phyloP scores from a whole-genome alignment of 2,329 filamentous ascomycete genomes.

The Aaosphaeria arxii region DNA sequence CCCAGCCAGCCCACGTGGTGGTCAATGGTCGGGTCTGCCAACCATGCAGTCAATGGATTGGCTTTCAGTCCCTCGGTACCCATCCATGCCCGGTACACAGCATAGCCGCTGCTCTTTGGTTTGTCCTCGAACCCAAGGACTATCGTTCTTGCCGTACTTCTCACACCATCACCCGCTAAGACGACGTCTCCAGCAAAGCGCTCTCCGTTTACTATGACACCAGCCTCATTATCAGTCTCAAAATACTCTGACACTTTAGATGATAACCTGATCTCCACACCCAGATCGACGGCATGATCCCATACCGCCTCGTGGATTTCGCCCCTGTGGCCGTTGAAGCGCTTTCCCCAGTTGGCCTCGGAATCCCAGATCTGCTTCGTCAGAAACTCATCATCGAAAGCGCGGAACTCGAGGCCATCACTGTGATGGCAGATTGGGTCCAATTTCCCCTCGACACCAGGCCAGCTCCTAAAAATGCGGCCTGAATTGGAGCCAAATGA shows the following conservation, averaged over 20 bases:
- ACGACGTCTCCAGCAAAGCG: conserved; percentile 46
- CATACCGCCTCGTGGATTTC: conserved; percentile 59
- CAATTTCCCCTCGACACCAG: conserved; percentile 45
- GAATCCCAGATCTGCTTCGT: conserved; percentile 49
- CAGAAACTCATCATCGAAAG: conserved; percentile 58
- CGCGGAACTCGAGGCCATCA: conserved; percentile 58
- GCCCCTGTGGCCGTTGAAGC: conserved; percentile 59
- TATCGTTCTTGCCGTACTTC: conserved; percentile 47
- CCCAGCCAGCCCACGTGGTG: conserved; percentile 25
- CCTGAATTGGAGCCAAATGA: conserved; percentile 60
- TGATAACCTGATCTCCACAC: conserved; percentile 54
- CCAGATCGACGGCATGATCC: conserved; percentile 52
- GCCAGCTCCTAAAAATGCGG: conserved; percentile 53
- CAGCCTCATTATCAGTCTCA: conserved; percentile 50
- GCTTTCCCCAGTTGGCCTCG: conserved; percentile 40
- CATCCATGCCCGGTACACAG: conserved; percentile 48
- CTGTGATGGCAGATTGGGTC: conserved; percentile 49
- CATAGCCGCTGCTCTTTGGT: conserved; percentile 51
- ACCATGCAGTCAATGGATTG: conserved; percentile 27
- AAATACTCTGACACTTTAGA: conserved; percentile 52
- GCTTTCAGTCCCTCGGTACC: conserved; percentile 16
- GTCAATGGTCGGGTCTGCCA: conserved; percentile 28
- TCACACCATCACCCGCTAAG: conserved; percentile 51
- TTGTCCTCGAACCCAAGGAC: conserved; percentile 51
- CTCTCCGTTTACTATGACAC: conserved; percentile 49